Base-by-base conservation (phyloP, 495 filamentous ascomycete species). In the Penicillium samsonianum region DNA sequence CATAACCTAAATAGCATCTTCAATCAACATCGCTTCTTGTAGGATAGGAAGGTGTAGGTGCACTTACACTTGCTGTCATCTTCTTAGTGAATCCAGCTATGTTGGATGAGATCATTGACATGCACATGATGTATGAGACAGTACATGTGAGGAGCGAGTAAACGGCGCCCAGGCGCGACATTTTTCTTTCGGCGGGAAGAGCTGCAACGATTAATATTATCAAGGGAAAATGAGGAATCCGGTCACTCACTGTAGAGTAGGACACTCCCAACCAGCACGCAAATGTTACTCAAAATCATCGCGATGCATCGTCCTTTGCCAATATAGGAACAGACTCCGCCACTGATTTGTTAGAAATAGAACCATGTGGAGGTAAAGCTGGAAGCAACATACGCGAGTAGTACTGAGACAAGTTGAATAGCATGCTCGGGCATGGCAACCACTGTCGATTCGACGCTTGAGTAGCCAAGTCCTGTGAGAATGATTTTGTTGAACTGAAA, bases 31-130 rank as follows among this genome's bases (percentile, higher is more conserved):
- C 9, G 30, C 3, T 12, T 11, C 11, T 33, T 33, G 2, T 33
- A 33, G 30, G 10, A 33, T 33, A 33, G 0, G 10, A 33, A 33
- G 10, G 10, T 33, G 30, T 33, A 12, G n/a, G n/a, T n/a, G 1
- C 11, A 41, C 54, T 50, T 28, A 57, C 28, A 62, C 57, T 49
- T 51, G 53, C 48, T 50, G 59, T 59, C n/a, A 40, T 23, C 54
- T 72, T 72, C 53, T 72, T 72, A 6, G 69, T 68, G 49, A 65
- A 68, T 16, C 69, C 69, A 16, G 57, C 67, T 11, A 68, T 50
- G 48, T 72, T 72, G 23, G 64, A 67, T 2, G 67, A 62, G 1
- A 71, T 50, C 58, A 71, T 59, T 19, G 61, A 65, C 53, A 71
- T 28, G 20, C 66, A 62, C 63, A 70, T 67, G 43, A 59, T 64